A percentile compares a stretch with the other conserved stretches of the same genome.
These are phyloP conservation scores for Excoecaria agallocha DNA, from an alignment of 345 rosid genomes.

Conservation along the genomic window DNA sequence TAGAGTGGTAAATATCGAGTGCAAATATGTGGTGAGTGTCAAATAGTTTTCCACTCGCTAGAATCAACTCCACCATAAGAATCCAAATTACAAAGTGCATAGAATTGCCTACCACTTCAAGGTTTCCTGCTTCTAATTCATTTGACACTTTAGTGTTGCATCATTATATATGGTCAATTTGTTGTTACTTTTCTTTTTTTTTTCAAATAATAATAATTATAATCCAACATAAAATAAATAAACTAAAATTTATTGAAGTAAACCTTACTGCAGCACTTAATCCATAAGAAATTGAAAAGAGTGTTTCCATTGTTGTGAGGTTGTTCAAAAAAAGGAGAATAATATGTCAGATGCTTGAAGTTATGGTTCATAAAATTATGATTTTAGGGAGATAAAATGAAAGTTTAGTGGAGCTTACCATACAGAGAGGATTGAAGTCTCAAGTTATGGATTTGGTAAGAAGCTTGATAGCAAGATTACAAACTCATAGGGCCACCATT, in stretches of 20 bases:
- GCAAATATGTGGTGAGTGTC: conserved; percentile 47
- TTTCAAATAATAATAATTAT: too few species aligned
- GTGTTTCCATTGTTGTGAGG: conserved; percentile 24
- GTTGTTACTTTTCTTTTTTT: too few species aligned
- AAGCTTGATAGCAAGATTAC: conserved; percentile 24
- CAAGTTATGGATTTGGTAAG: conserved; percentile 26
- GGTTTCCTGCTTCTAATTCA: conserved; percentile 75
- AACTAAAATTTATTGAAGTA: not conserved
- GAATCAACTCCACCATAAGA: conserved; percentile 31
- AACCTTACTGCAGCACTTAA: conserved; percentile 28
- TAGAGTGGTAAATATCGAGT: too few species aligned
- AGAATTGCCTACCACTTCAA: conserved; percentile 44
- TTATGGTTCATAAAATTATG: too few species aligned
- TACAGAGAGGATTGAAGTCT: conserved; percentile 27
- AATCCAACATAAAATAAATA: too few species aligned
- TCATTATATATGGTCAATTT: not conserved
- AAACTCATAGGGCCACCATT: conserved; percentile 29
- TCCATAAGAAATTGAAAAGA: conserved; percentile 24
- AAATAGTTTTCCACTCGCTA: conserved; percentile 43
- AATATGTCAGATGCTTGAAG: not conserved
- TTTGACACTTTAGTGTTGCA: conserved; percentile 80
- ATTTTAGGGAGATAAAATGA: not conserved
- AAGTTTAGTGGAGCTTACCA: conserved; percentile 21
- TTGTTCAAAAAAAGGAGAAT: not conserved
- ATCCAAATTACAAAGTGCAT: conserved; percentile 41